Conservation (phyloP, 1,284 basidiomycete species). For the Paramarasmius palmivorus region DNA sequence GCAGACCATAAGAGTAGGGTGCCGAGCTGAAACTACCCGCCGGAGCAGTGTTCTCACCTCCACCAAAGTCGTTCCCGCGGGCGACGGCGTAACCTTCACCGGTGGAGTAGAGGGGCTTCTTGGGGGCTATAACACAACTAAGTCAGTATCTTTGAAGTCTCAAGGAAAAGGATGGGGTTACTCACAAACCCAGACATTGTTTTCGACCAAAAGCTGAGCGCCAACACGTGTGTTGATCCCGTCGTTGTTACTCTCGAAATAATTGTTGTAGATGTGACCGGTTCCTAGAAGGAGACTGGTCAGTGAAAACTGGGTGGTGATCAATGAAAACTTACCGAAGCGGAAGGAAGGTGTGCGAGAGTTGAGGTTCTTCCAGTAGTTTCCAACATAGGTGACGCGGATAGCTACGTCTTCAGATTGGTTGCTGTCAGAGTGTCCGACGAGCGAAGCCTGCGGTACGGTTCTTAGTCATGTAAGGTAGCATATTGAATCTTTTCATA, state of each 20-base stretch:
- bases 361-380: conserved; percentile 39
- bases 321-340: conserved; percentile 3
- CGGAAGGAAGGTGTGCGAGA: conserved; percentile 40
- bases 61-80: conserved; percentile 33
- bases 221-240: conserved; percentile 52
- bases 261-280: conserved; percentile 50
- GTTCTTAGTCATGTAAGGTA: no score
- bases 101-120: conserved; percentile 42
- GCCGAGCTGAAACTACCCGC: conserved; percentile 29
- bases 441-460: conserved; percentile 28
- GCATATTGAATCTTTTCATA: background rate
- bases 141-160: background rate
- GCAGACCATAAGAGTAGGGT: conserved; percentile 38
- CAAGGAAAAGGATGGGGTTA: background rate
- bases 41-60: conserved; percentile 9
- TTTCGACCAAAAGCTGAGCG: conserved; percentile 47
- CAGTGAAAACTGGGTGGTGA: background rate
- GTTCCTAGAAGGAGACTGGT: conserved; percentile 20
- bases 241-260: conserved; percentile 38
- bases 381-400: conserved; percentile 37
- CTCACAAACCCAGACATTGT: conserved; percentile 42
- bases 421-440: conserved; percentile 46
- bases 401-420: conserved; percentile 33
- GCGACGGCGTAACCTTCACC: conserved; percentile 44
- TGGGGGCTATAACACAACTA: conserved; percentile 22